Conservation (phyloP, 1,284 basidiomycete genomes). For the Cutaneotrichosporon mucoides region DNA sequence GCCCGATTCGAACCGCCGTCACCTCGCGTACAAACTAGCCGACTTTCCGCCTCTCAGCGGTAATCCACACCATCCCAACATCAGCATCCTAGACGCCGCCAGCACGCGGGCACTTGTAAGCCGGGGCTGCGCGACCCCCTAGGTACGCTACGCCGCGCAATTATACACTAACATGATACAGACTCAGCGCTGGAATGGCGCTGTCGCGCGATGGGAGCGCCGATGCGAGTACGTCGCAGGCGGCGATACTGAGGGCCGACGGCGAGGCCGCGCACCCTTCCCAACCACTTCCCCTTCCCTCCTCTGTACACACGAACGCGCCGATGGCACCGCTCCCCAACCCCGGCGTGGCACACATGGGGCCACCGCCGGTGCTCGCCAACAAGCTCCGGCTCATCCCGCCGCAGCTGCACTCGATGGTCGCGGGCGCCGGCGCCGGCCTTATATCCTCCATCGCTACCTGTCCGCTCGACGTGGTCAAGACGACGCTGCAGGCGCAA, state of each 20-base stretch:
- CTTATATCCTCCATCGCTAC: conserved; percentile 90
- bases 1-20: too few species aligned
- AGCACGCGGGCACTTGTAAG: background rate
- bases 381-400: conserved; percentile 23
- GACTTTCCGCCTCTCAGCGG: too few species aligned
- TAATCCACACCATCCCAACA: too few species aligned
- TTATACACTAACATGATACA: background rate
- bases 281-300: background rate
- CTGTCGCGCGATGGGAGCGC: conserved; percentile 33
- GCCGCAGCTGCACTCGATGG: conserved; percentile 47
- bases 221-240: conserved; percentile 26
- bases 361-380: background rate
- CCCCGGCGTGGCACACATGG: too few species aligned
- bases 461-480: conserved; percentile 95
- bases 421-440: conserved; percentile 60
- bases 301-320: too few species aligned
- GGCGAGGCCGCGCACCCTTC: background rate
- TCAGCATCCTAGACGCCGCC: too few species aligned
- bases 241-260: background rate
- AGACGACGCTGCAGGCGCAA: conserved; percentile 94
- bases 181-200: conserved; percentile 8
- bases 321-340: too few species aligned
- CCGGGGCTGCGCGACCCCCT: conserved; percentile 3
- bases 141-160: background rate
- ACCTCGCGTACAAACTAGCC: too few species aligned